These are phyloP conservation scores for Lipomyces sp. DNA, from an alignment of 805 yeast genomes.

Conservation along the genomic window DNA sequence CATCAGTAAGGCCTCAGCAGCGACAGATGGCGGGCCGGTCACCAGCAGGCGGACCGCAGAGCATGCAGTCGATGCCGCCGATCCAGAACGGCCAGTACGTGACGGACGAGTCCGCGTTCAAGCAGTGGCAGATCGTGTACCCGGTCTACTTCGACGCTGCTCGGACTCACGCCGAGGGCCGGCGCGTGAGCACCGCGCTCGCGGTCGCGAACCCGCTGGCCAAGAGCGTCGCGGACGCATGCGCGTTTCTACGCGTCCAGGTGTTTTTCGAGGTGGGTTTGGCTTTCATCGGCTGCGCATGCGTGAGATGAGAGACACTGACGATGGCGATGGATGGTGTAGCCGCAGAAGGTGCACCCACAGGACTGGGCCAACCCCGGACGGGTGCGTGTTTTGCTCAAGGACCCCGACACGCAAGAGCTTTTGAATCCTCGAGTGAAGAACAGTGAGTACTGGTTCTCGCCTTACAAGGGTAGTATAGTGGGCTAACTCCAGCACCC, in stretches of 20 bases:
- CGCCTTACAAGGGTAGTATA: not conserved
- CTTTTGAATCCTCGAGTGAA: constrained; percentile 34
- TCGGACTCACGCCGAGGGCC: constrained; percentile 74
- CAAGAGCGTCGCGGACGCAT: constrained; percentile 72
- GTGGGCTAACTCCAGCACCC: not conserved
- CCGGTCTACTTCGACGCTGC: constrained; percentile 88
- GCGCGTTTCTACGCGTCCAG: constrained; percentile 40
- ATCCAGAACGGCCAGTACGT: constrained; percentile 3
- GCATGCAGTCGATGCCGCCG: constrained; percentile 31
- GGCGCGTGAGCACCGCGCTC: constrained; percentile 64
- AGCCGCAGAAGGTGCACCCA: constrained; percentile 86
- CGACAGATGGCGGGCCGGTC: not conserved
- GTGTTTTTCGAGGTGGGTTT: constrained; percentile 40
- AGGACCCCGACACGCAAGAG: constrained; percentile 47
- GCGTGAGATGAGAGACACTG: not conserved
- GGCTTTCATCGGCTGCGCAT: not conserved
- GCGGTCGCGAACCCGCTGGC: constrained; percentile 90
- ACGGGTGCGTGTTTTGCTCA: constrained; percentile 74
- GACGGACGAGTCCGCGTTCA: constrained; percentile 55
- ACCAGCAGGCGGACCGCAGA: not conserved
- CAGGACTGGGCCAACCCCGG: constrained; percentile 98
- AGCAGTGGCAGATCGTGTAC: constrained; percentile 69
- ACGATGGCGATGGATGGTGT: constrained; percentile 36
- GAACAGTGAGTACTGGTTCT: constrained; percentile 43
- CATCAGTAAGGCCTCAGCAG: constrained; percentile 1